Percentiles rank a stretch among this genome's conserved stretches.
These are phyloP conservation scores for Aspergillus sp. DNA, from an alignment of 2,329 filamentous ascomycete genomes.

Conservation along the genomic window DNA sequence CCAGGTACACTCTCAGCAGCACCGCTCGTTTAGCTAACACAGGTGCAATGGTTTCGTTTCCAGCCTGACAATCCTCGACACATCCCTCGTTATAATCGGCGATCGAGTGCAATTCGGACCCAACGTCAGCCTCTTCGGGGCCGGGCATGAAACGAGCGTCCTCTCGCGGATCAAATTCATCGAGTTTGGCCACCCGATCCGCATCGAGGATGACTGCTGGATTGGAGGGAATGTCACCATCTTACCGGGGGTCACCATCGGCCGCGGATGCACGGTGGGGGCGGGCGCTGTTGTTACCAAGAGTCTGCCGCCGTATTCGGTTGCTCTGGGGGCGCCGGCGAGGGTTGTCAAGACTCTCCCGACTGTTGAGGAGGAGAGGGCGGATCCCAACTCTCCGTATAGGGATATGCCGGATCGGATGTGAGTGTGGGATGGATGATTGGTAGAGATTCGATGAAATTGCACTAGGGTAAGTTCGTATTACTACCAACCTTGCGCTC, in stretches of 20 bases:
- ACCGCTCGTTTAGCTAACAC: too few relatives aligned
- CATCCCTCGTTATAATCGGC: conserved; percentile 57
- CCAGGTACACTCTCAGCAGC: too few relatives aligned
- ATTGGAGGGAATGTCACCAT: conserved; percentile 54
- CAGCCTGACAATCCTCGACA: conserved; percentile 49
- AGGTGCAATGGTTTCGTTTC: too few relatives aligned
- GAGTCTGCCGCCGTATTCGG: background rate
- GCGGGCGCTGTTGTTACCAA: conserved; percentile 46
- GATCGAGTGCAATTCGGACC: conserved; percentile 58
- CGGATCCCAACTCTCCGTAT: too few relatives aligned
- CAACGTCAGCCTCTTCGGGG: conserved; percentile 57
- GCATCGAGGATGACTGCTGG: conserved; percentile 56
- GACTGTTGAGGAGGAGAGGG: too few relatives aligned
- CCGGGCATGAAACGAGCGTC: conserved; percentile 57
- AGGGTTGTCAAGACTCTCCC: background rate
- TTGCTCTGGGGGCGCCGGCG: background rate
- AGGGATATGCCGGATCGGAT: too few relatives aligned
- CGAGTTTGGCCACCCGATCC: conserved; percentile 55
- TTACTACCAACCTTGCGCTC: too few relatives aligned
- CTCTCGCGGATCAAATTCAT: conserved; percentile 52
- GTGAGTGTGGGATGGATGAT: too few relatives aligned
- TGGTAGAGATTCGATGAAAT: too few relatives aligned
- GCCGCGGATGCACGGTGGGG: conserved; percentile 47
- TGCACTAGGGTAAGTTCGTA: too few relatives aligned
- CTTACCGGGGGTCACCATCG: conserved; percentile 49